Evolutionary conservation across 805 yeast species (phyloP).

Genomic region (Lipomyces mesembrius): DNA sequence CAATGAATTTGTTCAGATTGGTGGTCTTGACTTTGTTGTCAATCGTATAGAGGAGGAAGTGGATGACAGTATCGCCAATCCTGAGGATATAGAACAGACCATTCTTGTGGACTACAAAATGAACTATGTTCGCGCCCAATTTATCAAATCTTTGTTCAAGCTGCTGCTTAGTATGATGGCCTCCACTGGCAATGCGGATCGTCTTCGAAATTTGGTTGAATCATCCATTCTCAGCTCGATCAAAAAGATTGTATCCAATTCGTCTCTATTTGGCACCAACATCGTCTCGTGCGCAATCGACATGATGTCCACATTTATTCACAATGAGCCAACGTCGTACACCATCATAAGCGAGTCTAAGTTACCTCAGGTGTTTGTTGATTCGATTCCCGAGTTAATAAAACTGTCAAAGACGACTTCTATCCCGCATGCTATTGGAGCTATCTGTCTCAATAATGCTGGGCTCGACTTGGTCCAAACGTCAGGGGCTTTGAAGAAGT

Average conservation of each 20-base stretch:
- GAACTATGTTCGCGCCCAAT: constrained; percentile 45
- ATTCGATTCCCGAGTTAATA: constrained; percentile 60
- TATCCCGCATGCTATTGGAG: constrained; percentile 78
- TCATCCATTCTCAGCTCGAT: constrained; percentile 72
- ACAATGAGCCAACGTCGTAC: constrained; percentile 89
- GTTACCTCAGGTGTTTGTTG: constrained; percentile 66
- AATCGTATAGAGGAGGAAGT: constrained; percentile 67
- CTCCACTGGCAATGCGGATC: constrained; percentile 74
- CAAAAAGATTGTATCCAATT: constrained; percentile 61
- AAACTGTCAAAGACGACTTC: constrained; percentile 58
- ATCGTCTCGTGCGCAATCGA: constrained; percentile 65
- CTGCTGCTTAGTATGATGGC: constrained; percentile 66
- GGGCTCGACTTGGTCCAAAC: constrained; percentile 65
- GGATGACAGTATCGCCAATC: constrained; percentile 40
- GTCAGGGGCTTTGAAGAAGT: constrained; percentile 49
- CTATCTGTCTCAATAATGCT: constrained; percentile 74
- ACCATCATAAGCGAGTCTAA: constrained; percentile 78
- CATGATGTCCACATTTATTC: constrained; percentile 70
- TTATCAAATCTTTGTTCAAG: constrained; percentile 63
- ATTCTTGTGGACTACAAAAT: constrained; percentile 41
- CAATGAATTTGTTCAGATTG: constrained; percentile 63
- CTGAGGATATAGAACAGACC: constrained; percentile 25
- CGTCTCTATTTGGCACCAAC: constrained; percentile 67
- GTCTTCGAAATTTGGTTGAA: constrained; percentile 83
- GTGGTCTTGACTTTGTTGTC: constrained; percentile 69